These are phyloP conservation scores for Chytriomyces sp. DNA, from an alignment of 192 early-diverging fungal species.

Conservation along the genomic window DNA sequence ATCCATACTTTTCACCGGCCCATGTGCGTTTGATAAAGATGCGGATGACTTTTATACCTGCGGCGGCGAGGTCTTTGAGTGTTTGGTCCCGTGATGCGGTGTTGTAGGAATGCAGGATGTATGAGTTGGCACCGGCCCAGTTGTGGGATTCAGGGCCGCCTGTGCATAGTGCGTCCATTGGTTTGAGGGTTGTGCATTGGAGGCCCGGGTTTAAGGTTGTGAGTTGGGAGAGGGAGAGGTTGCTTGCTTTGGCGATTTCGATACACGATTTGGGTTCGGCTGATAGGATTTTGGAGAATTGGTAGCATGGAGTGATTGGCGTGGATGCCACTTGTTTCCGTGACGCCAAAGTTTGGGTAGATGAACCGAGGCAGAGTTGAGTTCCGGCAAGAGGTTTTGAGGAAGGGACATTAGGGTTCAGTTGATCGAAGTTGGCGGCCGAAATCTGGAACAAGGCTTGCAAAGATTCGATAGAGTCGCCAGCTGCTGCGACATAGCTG, in stretches of 20 bases:
- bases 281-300: background rate
- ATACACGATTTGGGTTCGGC: background rate
- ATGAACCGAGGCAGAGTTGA: background rate
- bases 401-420: background rate
- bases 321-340: background rate
- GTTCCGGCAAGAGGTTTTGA: background rate
- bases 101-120: slow-evolving; percentile 21
- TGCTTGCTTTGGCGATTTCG: background rate
- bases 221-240: background rate
- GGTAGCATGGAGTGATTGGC: background rate
- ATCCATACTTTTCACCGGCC: slow-evolving; percentile 31
- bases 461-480: background rate
- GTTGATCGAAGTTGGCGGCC: background rate
- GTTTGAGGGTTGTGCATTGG: background rate
- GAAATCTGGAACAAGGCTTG: background rate
- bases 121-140: slow-evolving; percentile 29
- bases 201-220: background rate
- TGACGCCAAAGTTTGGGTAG: background rate
- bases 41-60: slow-evolving; percentile 20
- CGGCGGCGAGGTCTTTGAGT: background rate
- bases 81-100: slow-evolving; percentile 4
- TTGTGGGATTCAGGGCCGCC: background rate
- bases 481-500: background rate
- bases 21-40: slow-evolving; percentile 27
- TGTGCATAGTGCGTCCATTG: background rate